These are phyloP conservation scores for Ophiostoma australiae DNA, from an alignment of 2,329 filamentous ascomycete genomes.

Conservation along the genomic window DNA sequence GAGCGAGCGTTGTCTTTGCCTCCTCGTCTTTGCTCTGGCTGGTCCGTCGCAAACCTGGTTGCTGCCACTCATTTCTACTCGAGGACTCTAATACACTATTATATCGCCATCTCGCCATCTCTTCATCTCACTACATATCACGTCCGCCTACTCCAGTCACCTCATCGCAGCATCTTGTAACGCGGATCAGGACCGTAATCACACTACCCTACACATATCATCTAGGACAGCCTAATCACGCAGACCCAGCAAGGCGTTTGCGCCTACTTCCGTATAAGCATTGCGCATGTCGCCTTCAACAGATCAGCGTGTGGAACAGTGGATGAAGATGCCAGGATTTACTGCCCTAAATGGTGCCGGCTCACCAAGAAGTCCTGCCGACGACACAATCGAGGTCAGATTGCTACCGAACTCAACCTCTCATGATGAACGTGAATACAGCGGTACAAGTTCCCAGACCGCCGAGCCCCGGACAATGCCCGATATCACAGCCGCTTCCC, in stretches of 20 bases:
- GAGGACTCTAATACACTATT: neutral
- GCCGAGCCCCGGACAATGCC: slow-evolving; percentile 30
- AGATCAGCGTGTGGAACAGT: slow-evolving; percentile 25
- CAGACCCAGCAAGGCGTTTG: neutral
- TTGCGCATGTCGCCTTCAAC: slow-evolving; percentile 23
- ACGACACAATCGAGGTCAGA: slow-evolving; percentile 26
- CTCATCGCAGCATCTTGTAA: neutral
- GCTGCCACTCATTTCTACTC: neutral
- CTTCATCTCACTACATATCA: neutral
- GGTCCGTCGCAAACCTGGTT: slow-evolving; percentile 26
- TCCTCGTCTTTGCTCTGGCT: slow-evolving; percentile 24
- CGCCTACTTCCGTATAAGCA: neutral
- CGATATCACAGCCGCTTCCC: slow-evolving; percentile 30
- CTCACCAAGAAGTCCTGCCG: slow-evolving; percentile 38
- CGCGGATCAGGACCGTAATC: neutral
- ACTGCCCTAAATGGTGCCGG: slow-evolving; percentile 45
- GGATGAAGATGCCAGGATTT: slow-evolving; percentile 46
- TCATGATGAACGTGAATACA: slow-evolving; percentile 35
- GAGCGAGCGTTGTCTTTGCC: neutral
- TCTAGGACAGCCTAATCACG: neutral
- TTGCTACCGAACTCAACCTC: slow-evolving; percentile 31
- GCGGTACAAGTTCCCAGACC: slow-evolving; percentile 21
- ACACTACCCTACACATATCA: neutral
- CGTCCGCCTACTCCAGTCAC: neutral
- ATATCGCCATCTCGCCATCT: slow-evolving; percentile 12